Evolutionary conservation across 345 rosid species (phyloP).

Genomic region (Euclidium syriacum): DNA sequence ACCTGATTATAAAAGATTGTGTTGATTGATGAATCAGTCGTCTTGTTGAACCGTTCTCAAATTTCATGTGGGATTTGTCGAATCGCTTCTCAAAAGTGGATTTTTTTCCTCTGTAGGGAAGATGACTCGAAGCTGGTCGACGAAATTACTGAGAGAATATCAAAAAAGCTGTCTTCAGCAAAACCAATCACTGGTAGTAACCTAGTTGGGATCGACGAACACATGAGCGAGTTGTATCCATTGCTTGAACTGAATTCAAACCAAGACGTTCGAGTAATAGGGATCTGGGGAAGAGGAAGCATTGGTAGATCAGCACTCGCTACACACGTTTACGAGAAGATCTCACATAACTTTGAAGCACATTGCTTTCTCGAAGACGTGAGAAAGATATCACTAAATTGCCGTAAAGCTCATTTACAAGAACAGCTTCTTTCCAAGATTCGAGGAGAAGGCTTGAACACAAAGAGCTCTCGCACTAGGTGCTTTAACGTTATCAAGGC

Average conservation of each 20-base stretch:
- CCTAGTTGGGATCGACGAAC: constrained; percentile 29
- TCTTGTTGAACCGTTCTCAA: too few species aligned
- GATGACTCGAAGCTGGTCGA: constrained; percentile 31
- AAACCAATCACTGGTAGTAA: not conserved
- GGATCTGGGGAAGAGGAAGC: constrained; percentile 34
- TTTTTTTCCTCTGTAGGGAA: constrained; percentile 11
- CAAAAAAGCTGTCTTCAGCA: constrained; percentile 4
- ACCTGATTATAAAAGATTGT: too few species aligned
- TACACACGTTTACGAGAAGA: constrained; percentile 14
- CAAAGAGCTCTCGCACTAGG: constrained; percentile 1
- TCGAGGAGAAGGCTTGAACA: constrained; percentile 21
- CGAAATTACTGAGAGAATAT: constrained; percentile 5
- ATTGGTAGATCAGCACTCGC: constrained; percentile 27
- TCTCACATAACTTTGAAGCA: constrained; percentile 22
- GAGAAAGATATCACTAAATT: not conserved
- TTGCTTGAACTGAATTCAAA: not conserved
- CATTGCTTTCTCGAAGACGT: constrained; percentile 29
- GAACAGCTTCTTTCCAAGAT: constrained; percentile 25
- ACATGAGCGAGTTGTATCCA: constrained; percentile 12
- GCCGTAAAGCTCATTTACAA: not conserved
- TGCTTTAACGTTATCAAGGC: constrained; percentile 19
- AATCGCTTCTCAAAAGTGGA: not conserved
- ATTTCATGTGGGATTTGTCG: not conserved
- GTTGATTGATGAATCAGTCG: too few species aligned
- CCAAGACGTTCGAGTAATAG: constrained; percentile 9